Evolutionary conservation across 192 early-diverging fungal genomes (phyloP).

Genomic region (Podila epicladia): DNA sequence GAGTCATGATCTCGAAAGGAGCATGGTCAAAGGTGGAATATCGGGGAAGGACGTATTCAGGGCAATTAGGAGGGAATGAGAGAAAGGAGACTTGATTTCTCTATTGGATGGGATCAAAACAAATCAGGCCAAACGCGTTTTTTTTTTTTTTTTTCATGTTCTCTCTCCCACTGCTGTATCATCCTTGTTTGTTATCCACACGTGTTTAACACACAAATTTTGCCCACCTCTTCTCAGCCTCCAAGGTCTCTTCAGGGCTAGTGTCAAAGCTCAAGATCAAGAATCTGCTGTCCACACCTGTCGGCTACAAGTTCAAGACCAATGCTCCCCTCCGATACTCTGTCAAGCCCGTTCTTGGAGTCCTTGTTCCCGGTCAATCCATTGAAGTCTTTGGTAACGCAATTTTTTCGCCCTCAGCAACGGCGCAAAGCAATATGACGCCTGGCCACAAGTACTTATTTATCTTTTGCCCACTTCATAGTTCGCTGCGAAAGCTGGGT

Average conservation of each 20-base stretch:
- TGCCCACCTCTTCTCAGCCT: slow-evolving; percentile 19
- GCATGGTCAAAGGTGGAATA: no score
- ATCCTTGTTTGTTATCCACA: neutral
- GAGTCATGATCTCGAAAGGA: no score
- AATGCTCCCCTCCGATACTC: slow-evolving; percentile 55
- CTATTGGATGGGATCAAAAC: neutral
- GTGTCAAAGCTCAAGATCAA: slow-evolving; percentile 53
- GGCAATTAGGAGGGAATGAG: neutral
- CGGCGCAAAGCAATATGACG: neutral
- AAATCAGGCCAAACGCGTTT: no score
- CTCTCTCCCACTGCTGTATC: neutral
- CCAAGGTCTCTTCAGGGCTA: slow-evolving; percentile 50
- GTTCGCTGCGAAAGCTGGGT: slow-evolving; percentile 57
- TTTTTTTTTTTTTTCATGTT: neutral
- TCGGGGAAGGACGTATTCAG: no score
- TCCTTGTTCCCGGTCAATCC: slow-evolving; percentile 46
- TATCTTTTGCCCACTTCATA: slow-evolving; percentile 1
- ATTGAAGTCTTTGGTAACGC: slow-evolving; percentile 57
- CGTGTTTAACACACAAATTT: neutral
- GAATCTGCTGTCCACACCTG: slow-evolving; percentile 34
- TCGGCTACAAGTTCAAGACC: slow-evolving; percentile 61
- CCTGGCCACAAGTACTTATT: neutral
- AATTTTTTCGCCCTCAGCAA: neutral
- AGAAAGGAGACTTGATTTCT: neutral
- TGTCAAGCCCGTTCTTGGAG: slow-evolving; percentile 56